These are phyloP conservation scores for Chrysochromulina tobinii DNA, from an alignment of 78 protist species.

Conservation along the genomic window DNA sequence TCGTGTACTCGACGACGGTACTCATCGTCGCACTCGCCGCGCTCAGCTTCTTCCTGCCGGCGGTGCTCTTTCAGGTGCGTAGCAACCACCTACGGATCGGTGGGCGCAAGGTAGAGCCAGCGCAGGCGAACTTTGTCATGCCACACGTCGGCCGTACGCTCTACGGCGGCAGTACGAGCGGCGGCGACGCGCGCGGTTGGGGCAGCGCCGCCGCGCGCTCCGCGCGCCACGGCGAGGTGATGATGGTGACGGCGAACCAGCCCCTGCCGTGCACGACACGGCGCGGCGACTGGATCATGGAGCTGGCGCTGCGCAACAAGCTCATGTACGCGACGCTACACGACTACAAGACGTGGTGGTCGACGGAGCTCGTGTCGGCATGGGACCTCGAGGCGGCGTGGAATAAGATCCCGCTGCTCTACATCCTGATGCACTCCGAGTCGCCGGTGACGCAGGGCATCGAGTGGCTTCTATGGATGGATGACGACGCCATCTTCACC, in stretches of 20 bases:
- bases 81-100: not conserved
- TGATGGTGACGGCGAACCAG: slow-evolving; percentile 18
- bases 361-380: not conserved
- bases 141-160: too few species aligned
- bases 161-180: too few species aligned
- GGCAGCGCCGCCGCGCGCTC: not conserved
- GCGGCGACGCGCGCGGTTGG: not conserved
- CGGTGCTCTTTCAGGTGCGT: not conserved
- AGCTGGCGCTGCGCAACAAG: not conserved
- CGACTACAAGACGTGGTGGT: not conserved
- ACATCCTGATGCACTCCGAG: not conserved
- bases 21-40: not conserved
- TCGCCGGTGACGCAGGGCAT: not conserved
- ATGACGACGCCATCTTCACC: not conserved
- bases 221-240: not conserved
- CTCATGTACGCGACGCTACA: not conserved
- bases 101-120: too few species aligned
- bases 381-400: not conserved
- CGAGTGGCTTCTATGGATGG: not conserved
- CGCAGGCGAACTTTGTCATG: too few species aligned
- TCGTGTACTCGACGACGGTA: slow-evolving; percentile 11
- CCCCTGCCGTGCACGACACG: slow-evolving; percentile 5
- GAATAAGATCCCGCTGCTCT: slow-evolving; percentile 5
- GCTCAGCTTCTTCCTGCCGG: not conserved
- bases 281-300: not conserved